phyloP scores from a whole-genome alignment of 345 rosid genomes.

The Brassica cretica region DNA sequence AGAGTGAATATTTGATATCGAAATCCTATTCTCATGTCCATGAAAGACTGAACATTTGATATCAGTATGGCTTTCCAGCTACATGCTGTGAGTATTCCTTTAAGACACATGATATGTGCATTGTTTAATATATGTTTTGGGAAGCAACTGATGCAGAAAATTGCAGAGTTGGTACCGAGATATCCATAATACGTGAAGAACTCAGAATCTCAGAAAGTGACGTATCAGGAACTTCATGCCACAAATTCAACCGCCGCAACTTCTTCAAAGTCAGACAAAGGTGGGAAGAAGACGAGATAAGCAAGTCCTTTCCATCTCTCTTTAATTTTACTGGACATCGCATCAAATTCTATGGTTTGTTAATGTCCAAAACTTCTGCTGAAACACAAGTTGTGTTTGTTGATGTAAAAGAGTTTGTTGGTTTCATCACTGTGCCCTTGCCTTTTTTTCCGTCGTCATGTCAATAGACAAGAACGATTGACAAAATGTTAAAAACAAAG shows the following conservation, averaged over 20 bases:
- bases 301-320: neutral
- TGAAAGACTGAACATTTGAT: neutral
- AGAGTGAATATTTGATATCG: too few species aligned
- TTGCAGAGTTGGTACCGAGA: slow-evolving; percentile 78
- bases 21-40: neutral
- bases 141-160: slow-evolving; percentile 78
- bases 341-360: slow-evolving; percentile 7
- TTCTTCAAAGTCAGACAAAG: slow-evolving; percentile 65
- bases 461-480: too few species aligned
- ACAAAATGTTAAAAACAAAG: too few species aligned
- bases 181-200: slow-evolving; percentile 84
- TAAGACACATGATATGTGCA: slow-evolving; percentile 1
- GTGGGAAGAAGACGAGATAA: slow-evolving; percentile 71
- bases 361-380: neutral
- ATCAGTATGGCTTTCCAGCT: too few species aligned
- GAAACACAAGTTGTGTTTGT: too few species aligned
- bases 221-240: slow-evolving; percentile 72
- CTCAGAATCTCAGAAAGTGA: slow-evolving; percentile 66
- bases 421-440: too few species aligned
- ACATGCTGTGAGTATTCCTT: too few species aligned
- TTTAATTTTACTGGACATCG: neutral
- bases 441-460: too few species aligned
- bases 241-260: slow-evolving; percentile 46
- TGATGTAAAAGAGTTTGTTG: too few species aligned
- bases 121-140: slow-evolving; percentile 44